Evolutionary conservation across 306 rosid genomes (phyloP).

Genomic region (Hylodesmum podocarpum): DNA sequence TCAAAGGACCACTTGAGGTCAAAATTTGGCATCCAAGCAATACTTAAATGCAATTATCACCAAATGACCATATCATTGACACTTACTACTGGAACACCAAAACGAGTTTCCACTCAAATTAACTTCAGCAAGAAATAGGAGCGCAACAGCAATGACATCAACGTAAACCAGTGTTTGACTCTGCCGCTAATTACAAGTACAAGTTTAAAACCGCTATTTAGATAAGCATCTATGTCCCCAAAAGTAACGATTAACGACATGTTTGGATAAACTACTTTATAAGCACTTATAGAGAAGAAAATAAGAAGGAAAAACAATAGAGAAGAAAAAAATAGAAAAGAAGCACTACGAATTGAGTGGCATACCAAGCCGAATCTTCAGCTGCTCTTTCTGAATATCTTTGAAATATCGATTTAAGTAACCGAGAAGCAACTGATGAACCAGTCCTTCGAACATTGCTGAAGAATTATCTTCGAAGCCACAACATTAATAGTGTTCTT

Average conservation of each 20-base stretch:
- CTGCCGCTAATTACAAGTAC: not conserved
- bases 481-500: conserved; percentile 15
- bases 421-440: conserved; percentile 77
- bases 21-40: not conserved
- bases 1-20: not conserved
- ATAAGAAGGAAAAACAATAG: too few species aligned
- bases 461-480: conserved; percentile 9
- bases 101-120: not conserved
- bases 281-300: too few species aligned
- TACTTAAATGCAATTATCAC: not conserved
- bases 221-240: too few species aligned
- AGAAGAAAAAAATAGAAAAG: not conserved
- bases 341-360: not conserved
- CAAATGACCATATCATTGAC: not conserved
- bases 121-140: not conserved
- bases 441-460: conserved; percentile 82
- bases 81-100: not conserved
- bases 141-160: not conserved
- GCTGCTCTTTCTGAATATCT: conserved; percentile 86
- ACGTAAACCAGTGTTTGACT: not conserved
- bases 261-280: too few species aligned
- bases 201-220: not conserved
- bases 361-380: conserved; percentile 80
- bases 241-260: not conserved
- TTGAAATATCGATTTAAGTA: conserved; percentile 76